Evolutionary conservation across 1,284 basidiomycete species (phyloP).

Genomic region (Heliocybe sulcata): DNA sequence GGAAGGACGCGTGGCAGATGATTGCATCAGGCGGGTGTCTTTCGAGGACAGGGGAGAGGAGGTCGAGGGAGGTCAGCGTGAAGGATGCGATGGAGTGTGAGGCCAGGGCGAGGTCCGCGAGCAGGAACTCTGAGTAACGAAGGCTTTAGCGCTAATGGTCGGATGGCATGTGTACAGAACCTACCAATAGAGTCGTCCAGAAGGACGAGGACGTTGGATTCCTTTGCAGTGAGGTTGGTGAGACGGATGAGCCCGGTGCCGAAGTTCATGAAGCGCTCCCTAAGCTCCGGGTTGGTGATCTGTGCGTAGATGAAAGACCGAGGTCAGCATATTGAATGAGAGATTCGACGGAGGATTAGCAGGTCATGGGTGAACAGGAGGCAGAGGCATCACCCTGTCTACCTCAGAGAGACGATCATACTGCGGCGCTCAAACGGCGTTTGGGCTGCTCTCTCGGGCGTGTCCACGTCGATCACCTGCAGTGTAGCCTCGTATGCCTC

Average conservation of each 20-base stretch:
- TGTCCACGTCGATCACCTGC: no score
- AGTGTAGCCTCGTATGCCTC: no score
- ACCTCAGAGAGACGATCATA: no score
- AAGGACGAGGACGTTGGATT: conserved; percentile 64
- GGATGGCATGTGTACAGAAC: conserved; percentile 9
- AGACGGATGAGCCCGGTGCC: conserved; percentile 60
- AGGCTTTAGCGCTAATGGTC: conserved; percentile 6
- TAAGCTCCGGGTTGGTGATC: conserved; percentile 64
- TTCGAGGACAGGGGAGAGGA: conserved; percentile 58
- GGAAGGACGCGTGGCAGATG: conserved; percentile 54
- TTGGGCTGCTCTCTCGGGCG: no score
- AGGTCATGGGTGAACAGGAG: no score
- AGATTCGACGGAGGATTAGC: background rate
- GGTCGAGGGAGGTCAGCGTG: conserved; percentile 49
- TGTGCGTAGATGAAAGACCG: conserved; percentile 18
- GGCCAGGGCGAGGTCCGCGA: conserved; percentile 69
- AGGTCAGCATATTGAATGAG: background rate
- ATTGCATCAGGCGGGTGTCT: conserved; percentile 60
- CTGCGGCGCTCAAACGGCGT: no score
- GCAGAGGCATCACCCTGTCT: no score
- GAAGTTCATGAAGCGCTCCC: conserved; percentile 59
- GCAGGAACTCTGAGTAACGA: conserved; percentile 53
- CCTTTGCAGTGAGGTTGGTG: conserved; percentile 46
- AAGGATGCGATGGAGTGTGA: conserved; percentile 64
- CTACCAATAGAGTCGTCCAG: conserved; percentile 70